Evolutionary conservation across 768 basidiomycete species (phyloP).

Genomic region (Termitomyces sp.): DNA sequence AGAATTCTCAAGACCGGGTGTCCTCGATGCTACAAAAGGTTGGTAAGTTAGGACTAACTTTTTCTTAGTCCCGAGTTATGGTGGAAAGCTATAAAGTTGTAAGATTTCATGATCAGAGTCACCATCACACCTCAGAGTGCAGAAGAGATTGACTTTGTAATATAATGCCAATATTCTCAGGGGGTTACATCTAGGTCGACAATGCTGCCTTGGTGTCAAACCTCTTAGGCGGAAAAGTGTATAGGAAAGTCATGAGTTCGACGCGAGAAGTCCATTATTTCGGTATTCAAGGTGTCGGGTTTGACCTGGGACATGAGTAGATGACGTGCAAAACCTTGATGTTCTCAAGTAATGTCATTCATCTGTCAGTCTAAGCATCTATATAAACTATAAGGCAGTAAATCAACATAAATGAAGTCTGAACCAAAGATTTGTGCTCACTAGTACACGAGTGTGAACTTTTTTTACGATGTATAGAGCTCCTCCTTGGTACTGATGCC

Average conservation of each 20-base stretch:
- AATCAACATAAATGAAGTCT: background rate
- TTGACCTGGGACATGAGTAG: background rate
- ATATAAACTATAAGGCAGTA: slow-evolving; percentile 8
- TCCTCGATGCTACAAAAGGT: no score
- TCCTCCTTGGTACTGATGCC: slow-evolving; percentile 40
- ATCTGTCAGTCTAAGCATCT: slow-evolving; percentile 11
- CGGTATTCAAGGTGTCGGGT: background rate
- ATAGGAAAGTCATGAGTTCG: background rate
- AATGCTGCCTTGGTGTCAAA: background rate
- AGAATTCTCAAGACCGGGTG: no score
- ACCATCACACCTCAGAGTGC: background rate
- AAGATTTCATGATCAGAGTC: background rate
- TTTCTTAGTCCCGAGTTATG: background rate
- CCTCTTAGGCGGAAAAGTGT: background rate
- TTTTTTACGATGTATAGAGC: slow-evolving; percentile 33
- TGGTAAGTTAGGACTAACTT: background rate
- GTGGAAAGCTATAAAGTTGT: no score
- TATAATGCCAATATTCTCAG: background rate
- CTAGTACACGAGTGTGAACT: slow-evolving; percentile 7
- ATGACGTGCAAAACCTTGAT: slow-evolving; percentile 1
- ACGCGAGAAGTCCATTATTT: background rate
- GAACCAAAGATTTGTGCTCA: background rate
- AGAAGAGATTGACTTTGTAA: background rate
- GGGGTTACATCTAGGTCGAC: background rate
- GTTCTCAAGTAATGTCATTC: slow-evolving; percentile 6